Percentiles rank a stretch among this genome's conserved stretches.
Conservation (phyloP, 805 yeast genomes). For the Alloascoidea africana region DNA sequence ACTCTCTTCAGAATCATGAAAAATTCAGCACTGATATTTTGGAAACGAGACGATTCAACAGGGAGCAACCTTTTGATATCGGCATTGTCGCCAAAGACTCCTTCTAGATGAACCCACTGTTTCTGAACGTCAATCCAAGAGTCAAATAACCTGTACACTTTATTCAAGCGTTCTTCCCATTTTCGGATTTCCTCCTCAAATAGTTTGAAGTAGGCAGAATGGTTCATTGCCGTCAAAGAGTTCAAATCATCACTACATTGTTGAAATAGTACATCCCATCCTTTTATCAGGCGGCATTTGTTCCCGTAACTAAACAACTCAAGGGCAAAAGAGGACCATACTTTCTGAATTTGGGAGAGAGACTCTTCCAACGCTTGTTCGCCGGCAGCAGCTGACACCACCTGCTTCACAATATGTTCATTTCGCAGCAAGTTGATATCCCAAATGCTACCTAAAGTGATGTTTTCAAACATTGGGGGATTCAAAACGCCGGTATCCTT, state of each 20-base stretch:
- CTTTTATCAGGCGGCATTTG: constrained; percentile 39
- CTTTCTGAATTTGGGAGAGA: constrained; percentile 29
- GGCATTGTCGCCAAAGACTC: constrained; percentile 47
- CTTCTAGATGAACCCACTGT: constrained; percentile 80
- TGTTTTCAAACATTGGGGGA: constrained; percentile 4
- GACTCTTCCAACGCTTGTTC: constrained; percentile 53
- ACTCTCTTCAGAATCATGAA: constrained; percentile 32
- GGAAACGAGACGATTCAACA: constrained; percentile 51
- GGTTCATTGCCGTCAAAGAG: constrained; percentile 51
- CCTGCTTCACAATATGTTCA: constrained; percentile 27
- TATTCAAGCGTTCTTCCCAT: constrained; percentile 42
- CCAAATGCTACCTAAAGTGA: constrained; percentile 45
- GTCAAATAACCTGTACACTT: constrained; percentile 36
- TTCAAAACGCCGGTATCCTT: constrained; percentile 14
- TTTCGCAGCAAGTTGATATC: constrained; percentile 32
- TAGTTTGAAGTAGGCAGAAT: constrained; percentile 41
- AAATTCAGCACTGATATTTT: constrained; percentile 46
- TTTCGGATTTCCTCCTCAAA: constrained; percentile 43
- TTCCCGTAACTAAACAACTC: constrained; percentile 37
- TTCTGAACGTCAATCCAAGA: constrained; percentile 74
- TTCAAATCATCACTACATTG: constrained; percentile 44
- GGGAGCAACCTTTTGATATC: constrained; percentile 56
- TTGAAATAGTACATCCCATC: constrained; percentile 52
- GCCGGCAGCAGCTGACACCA: constrained; percentile 52
- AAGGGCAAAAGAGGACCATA: constrained; percentile 41